These are phyloP conservation scores for Fusarium graminum DNA, from an alignment of 2,329 filamentous ascomycete species.

Conservation along the genomic window DNA sequence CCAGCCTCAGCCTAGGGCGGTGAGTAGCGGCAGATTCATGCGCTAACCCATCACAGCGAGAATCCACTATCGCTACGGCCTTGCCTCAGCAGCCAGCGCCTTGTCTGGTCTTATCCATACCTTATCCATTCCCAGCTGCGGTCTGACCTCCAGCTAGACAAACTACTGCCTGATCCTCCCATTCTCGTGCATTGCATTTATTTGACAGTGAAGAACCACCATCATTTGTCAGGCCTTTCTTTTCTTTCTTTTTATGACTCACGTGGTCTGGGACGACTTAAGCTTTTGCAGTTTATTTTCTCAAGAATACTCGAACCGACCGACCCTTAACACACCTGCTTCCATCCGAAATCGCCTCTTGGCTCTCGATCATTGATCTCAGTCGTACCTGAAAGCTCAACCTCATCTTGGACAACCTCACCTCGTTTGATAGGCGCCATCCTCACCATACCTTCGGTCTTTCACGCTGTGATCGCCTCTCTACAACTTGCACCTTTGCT, in stretches of 20 bases:
- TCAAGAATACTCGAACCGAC: slow-evolving; percentile 1
- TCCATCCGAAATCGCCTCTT: slow-evolving; percentile 19
- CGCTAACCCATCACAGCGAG: slow-evolving; percentile 37
- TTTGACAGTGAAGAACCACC: slow-evolving; percentile 27
- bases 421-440: not conserved
- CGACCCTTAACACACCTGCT: slow-evolving; percentile 3
- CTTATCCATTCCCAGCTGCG: slow-evolving; percentile 42
- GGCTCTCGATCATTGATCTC: slow-evolving; percentile 9
- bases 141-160: slow-evolving; percentile 40
- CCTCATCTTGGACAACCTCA: slow-evolving; percentile 20
- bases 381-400: slow-evolving; percentile 26
- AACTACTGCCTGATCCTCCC: slow-evolving; percentile 47
- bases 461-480: slow-evolving; percentile 9
- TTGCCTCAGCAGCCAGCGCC: slow-evolving; percentile 47
- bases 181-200: slow-evolving; percentile 31
- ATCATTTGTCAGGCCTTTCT: slow-evolving; percentile 29
- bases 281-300: slow-evolving; percentile 15
- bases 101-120: slow-evolving; percentile 34
- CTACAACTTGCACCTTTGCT: not conserved
- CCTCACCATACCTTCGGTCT: not conserved
- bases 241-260: slow-evolving; percentile 38
- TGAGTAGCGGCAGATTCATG: slow-evolving; percentile 41
- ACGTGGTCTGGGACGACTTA: slow-evolving; percentile 34
- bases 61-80: slow-evolving; percentile 40
- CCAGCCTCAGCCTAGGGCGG: slow-evolving; percentile 42